A percentile compares a stretch with the other conserved stretches of the same genome.
Evolutionary conservation across 495 filamentous ascomycete genomes (phyloP).

Genomic region (Xylaria castorea): DNA sequence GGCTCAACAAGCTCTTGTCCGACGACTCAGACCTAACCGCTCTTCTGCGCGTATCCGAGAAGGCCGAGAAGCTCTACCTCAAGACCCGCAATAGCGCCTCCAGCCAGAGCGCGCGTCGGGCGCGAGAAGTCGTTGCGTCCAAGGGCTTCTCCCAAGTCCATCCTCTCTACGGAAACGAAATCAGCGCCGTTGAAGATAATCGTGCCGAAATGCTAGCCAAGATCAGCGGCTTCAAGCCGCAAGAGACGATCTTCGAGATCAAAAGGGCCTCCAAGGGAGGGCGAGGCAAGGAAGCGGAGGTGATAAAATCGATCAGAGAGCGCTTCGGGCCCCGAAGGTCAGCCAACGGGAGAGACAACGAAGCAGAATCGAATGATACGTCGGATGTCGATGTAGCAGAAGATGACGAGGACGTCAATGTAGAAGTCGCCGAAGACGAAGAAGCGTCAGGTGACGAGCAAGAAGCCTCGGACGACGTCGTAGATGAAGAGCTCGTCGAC

Average conservation of each 20-base stretch:
- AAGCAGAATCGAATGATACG: constrained; percentile 41
- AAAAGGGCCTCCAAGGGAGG: constrained; percentile 69
- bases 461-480: constrained; percentile 33
- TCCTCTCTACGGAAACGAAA: constrained; percentile 74
- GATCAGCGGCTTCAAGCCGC: constrained; percentile 84
- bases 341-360: constrained; percentile 45
- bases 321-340: constrained; percentile 60
- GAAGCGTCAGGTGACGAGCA: constrained; percentile 31
- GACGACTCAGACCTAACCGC: constrained; percentile 75
- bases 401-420: constrained; percentile 46
- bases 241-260: constrained; percentile 94
- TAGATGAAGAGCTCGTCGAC: constrained; percentile 65
- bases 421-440: constrained; percentile 55
- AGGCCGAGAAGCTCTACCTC: constrained; percentile 91
- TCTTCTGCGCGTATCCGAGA: constrained; percentile 75
- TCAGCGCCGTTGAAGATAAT: constrained; percentile 67
- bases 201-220: constrained; percentile 84
- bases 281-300: constrained; percentile 73
- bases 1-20: constrained; percentile 74
- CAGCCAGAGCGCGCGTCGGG: constrained; percentile 81
- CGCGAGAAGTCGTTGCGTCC: constrained; percentile 73
- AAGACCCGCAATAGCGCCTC: constrained; percentile 90
- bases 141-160: constrained; percentile 74
- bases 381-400: constrained; percentile 37
- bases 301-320: constrained; percentile 73